Percentiles rank a stretch among this genome's conserved stretches.
These are phyloP conservation scores for Triticum aestivum DNA, from an alignment of 176 grass and related monocot species.

Conservation along the genomic window DNA sequence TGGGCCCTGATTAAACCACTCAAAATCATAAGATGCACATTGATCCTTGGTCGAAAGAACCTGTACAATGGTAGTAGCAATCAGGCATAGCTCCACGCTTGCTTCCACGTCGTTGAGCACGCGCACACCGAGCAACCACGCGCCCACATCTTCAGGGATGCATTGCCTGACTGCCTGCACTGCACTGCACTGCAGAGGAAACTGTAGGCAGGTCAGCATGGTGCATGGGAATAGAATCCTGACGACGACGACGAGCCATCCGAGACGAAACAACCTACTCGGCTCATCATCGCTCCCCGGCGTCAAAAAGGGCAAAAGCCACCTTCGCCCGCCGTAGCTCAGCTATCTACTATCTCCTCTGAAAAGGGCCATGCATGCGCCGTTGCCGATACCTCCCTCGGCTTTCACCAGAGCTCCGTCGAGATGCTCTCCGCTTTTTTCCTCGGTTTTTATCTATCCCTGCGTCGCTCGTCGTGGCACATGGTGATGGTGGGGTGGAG, in stretches of 20 bases:
- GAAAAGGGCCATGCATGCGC: not conserved
- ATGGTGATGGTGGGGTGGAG: not conserved
- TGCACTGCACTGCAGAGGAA: not conserved
- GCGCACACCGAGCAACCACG: not conserved
- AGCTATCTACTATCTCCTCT: not conserved
- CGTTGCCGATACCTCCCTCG: not conserved
- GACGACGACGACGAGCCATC: constrained; percentile 1
- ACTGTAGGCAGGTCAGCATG: constrained; percentile 28
- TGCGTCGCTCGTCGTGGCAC: not conserved
- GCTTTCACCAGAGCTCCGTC: not conserved
- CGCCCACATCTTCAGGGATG: not conserved
- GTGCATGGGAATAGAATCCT: constrained; percentile 43
- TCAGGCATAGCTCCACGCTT: too few species aligned
- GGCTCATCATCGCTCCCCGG: not conserved
- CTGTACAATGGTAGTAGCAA: not conserved
- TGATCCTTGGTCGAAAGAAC: not conserved
- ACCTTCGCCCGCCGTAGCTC: not conserved
- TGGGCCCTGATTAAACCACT: too few species aligned
- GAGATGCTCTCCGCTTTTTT: not conserved
- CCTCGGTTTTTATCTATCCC: not conserved
- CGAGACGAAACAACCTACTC: not conserved
- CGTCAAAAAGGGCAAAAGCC: not conserved
- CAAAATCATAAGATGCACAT: too few species aligned
- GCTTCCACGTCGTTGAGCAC: not conserved
- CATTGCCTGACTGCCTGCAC: too few species aligned